A percentile compares a stretch with the other conserved stretches of the same genome.
These are phyloP conservation scores for Penstemon eatonii DNA, from an alignment of 257 asterid genomes.

Conservation along the genomic window DNA sequence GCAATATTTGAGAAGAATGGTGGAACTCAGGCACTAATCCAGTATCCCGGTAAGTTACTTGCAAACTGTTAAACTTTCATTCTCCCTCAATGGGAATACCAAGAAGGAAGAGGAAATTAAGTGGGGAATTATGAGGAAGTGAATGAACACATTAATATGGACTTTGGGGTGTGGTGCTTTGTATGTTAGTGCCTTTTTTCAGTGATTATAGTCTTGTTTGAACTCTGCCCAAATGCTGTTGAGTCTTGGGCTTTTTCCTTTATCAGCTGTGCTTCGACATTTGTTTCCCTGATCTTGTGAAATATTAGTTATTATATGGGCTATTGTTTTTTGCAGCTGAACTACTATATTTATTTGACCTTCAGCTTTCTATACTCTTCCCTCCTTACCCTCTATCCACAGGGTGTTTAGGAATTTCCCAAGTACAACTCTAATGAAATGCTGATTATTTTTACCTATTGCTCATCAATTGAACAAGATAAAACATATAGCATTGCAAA, in stretches of 20 bases:
- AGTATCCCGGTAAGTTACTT: slow-evolving; percentile 70
- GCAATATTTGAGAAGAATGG: slow-evolving; percentile 91
- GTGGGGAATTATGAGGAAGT: slow-evolving; percentile 7
- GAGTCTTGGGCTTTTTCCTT: neutral
- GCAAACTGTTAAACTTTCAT: slow-evolving; percentile 15
- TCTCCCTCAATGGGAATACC: slow-evolving; percentile 10
- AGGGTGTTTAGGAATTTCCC: neutral
- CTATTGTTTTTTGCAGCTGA: neutral
- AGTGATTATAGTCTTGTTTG: neutral
- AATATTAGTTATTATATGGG: neutral
- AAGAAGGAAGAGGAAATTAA: neutral
- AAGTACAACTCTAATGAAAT: slow-evolving; percentile 1
- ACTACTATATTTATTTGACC: neutral
- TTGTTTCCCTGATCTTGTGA: neutral
- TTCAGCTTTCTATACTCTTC: slow-evolving; percentile 1
- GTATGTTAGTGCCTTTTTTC: neutral
- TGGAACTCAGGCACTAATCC: slow-evolving; percentile 79
- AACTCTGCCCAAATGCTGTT: neutral
- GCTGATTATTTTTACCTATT: neutral
- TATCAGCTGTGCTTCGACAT: neutral
- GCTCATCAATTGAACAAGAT: too few species aligned
- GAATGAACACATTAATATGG: slow-evolving; percentile 2
- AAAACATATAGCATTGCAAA: too few species aligned
- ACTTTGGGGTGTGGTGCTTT: slow-evolving; percentile 11
- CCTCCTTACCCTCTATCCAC: neutral